Evolutionary conservation across 768 basidiomycete species (phyloP).

Genomic region (Tylopilus plumbeoviolaceoides): DNA sequence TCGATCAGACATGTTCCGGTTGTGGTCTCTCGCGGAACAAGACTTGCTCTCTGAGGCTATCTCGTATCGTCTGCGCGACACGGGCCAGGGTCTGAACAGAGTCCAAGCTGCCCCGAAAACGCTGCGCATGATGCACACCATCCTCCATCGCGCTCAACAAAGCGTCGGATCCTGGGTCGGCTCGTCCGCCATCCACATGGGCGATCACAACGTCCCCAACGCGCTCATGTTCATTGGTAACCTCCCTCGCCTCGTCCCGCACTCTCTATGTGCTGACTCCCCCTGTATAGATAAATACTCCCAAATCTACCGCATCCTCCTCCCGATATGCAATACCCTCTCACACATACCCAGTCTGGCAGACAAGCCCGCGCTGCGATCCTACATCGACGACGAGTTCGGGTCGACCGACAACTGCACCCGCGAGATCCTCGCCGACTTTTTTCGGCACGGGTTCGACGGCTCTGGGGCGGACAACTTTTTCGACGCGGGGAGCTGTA

Average conservation of each 20-base stretch:
- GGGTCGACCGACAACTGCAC: conserved; percentile 67
- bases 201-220: conserved; percentile 60
- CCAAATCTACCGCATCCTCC: conserved; percentile 84
- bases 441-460: conserved; percentile 86
- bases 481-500: conserved; percentile 82
- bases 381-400: conserved; percentile 80
- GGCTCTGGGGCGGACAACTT: conserved; percentile 91
- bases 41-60: conserved; percentile 75
- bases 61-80: conserved; percentile 79
- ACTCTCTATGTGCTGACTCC: too few species aligned
- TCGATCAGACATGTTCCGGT: conserved; percentile 74
- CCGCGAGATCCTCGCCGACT: conserved; percentile 73
- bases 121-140: conserved; percentile 85
- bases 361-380: conserved; percentile 63
- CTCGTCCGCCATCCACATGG: conserved; percentile 86
- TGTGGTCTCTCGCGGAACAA: conserved; percentile 79
- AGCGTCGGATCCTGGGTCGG: conserved; percentile 84
- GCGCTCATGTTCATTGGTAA: conserved; percentile 80
- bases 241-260: neutral
- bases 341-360: conserved; percentile 64
- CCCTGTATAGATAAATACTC: conserved; percentile 69
- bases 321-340: conserved; percentile 82
- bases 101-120: conserved; percentile 86
- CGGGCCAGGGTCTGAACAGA: conserved; percentile 87
- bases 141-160: conserved; percentile 77